Base-by-base conservation (phyloP, 2,329 filamentous ascomycete species). In the Grosmannia huntii region DNA sequence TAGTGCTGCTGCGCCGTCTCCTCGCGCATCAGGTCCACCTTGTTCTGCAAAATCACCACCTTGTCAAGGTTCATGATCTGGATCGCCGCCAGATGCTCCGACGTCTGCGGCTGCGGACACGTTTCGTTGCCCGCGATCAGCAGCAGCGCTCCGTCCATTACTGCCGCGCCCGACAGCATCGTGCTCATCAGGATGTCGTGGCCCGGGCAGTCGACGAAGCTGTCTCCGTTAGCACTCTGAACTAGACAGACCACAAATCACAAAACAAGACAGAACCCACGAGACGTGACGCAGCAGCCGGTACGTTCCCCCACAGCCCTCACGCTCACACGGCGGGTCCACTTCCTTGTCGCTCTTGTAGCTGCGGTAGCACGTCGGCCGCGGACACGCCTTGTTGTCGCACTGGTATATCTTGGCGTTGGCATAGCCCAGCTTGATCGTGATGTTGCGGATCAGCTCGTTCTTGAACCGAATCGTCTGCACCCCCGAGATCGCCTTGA, bases 181-280 rank as follows among this genome's bases (percentile, higher is more conserved):
- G 94, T 99, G 76, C 92, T 97, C 94, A 99, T 99, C 73, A 99
- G 91, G 90, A 99, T 99, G 77, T 99, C 94, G 89, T 99, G 94
- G 74, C 94, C 94, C 59, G 94, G 94, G 80, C 94, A 97, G 75
- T 97, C 94, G 66, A 97, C 94, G 72, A 97, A 99, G 19, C 89
- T 92, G 65, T 3, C 16, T 3, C 11, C 11, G 46, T 49, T 25
- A 51, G 23, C 12, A 19, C 25, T n/a, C n/a, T n/a, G n/a, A n/a
- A n/a, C n/a, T n/a, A n/a, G n/a, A n/a, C n/a, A n/a, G n/a, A n/a
- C n/a, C n/a, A n/a, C n/a, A n/a, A n/a, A n/a, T n/a, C n/a, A n/a
- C n/a, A n/a, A 38, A 10, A 28, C 4, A 19, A 9, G 55, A 27
- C 7, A 44, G 21, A 10, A 82, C 88, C 81, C 78, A 92, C 86